Evolutionary conservation across 2,329 filamentous ascomycete genomes (phyloP), one percentile per base, ranked within the genome.

Genomic region (Bipolaris sorokiniana): DNA sequence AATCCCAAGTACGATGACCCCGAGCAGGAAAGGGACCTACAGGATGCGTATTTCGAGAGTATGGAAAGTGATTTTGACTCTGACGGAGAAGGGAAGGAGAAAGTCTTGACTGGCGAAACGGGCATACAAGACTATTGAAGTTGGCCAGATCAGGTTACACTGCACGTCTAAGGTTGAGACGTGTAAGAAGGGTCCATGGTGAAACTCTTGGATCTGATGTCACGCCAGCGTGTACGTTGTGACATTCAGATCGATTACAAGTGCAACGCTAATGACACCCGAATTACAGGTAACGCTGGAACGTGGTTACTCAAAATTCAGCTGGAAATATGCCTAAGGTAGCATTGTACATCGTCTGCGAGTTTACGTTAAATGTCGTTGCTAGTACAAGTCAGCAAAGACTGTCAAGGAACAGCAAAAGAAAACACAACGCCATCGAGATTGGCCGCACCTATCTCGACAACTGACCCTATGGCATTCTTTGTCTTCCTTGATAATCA

Each of bases 11-110:
- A 87, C 54, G 91, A 96, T 72, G 86, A 88, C 75, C 72, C 82
- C 70, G 80, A 85, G 79, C 82, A 84, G 63, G 82, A 83, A 61
- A 77, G 81, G n/a, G 87, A 89, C 50, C 80, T 80, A 13, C 83
- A 94, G 74, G 91, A 96, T 36, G 83, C 82, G 18, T 96, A 90
- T 80, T 93, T 96, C 70, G 90, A 92, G 20, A 86, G 87, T 5
- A 89, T 96, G 79, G 88, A 90, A 65, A 88, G 90, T 0, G 82
- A 82, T 46, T 91, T 88, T 84, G 80, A 84, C 28, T 79, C 80
- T 37, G 82, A 80, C 48, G 78, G 76, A 6, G 71, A 80, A 54
- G 70, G 71, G 6, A 72, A 69, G 55, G 71, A 72, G 59, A 79
- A 64, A 71, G 70, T 63, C 46, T 62, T 72, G 65, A 73, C 59